Percentiles rank a stretch among this genome's conserved stretches.
Evolutionary conservation across 495 filamentous ascomycete species (phyloP).

Genomic region (Penicillium riverlandense): DNA sequence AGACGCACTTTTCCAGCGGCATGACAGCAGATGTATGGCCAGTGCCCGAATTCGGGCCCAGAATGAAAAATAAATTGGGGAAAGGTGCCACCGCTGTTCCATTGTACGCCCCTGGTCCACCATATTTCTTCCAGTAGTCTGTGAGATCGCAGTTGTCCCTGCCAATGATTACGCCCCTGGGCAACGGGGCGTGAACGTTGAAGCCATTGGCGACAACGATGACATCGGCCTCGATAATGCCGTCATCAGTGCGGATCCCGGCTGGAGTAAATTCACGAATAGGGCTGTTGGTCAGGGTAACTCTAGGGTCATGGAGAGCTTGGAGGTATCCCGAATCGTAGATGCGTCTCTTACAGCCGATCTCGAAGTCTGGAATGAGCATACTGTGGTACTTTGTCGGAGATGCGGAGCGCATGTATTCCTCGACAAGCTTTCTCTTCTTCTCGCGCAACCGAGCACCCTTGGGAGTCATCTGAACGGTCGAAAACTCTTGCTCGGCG

Average conservation of each 20-base stretch:
- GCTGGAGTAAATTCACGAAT: slow-evolving; percentile 9
- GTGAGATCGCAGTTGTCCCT: slow-evolving; percentile 29
- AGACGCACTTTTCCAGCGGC: slow-evolving; percentile 37
- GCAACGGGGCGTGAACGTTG: slow-evolving; percentile 31
- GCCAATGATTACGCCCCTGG: slow-evolving; percentile 32
- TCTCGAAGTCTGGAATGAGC: slow-evolving; percentile 44
- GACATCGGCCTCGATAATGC: slow-evolving; percentile 38
- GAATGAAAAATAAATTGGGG: slow-evolving; percentile 52
- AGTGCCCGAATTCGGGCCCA: slow-evolving; percentile 51
- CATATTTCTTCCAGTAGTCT: slow-evolving; percentile 37
- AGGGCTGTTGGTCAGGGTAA: slow-evolving; percentile 34
- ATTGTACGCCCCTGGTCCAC: slow-evolving; percentile 46
- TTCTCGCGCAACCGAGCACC: slow-evolving; percentile 22
- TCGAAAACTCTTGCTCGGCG: slow-evolving; percentile 26
- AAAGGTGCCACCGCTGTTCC: slow-evolving; percentile 47
- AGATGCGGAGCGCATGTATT: slow-evolving; percentile 35
- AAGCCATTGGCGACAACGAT: slow-evolving; percentile 48
- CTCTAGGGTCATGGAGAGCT: slow-evolving; percentile 15
- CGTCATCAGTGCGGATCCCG: slow-evolving; percentile 17
- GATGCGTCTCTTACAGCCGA: slow-evolving; percentile 49
- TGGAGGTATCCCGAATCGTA: slow-evolving; percentile 22
- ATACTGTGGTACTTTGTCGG: slow-evolving; percentile 50
- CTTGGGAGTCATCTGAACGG: slow-evolving; percentile 23
- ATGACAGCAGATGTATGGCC: slow-evolving; percentile 50
- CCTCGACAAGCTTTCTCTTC: slow-evolving; percentile 20